These are phyloP conservation scores for Spergularia bocconei DNA, from an alignment of 148 eudicot genomes.

Conservation along the genomic window DNA sequence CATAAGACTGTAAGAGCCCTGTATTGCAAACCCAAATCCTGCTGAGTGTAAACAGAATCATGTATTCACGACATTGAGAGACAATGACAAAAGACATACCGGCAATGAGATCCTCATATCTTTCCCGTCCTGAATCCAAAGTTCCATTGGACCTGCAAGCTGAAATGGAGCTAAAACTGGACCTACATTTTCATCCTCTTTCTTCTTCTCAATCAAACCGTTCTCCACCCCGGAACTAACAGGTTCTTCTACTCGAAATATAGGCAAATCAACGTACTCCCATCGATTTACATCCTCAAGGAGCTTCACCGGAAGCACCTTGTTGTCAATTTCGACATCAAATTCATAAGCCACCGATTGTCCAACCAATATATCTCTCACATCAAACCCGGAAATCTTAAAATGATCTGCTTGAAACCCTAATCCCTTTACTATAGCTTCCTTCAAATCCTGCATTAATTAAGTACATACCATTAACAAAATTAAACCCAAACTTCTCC, in stretches of 20 bases:
- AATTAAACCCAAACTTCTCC: neutral
- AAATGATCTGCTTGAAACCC: conserved; percentile 49
- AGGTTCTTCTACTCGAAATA: conserved; percentile 53
- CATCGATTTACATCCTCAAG: conserved; percentile 82
- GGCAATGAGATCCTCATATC: conserved; percentile 71
- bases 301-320: conserved; percentile 74
- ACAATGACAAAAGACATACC: conserved; percentile 31
- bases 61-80: neutral
- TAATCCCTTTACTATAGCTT: conserved; percentile 46
- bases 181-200: conserved; percentile 28
- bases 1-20: neutral
- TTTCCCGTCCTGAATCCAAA: conserved; percentile 88
- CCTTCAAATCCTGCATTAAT: conserved; percentile 50
- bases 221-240: conserved; percentile 37
- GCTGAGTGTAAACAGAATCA: neutral
- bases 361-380: conserved; percentile 60
- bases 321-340: conserved; percentile 81
- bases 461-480: conserved; percentile 7
- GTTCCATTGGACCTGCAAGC: conserved; percentile 95
- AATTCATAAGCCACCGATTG: conserved; percentile 84
- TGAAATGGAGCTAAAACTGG: conserved; percentile 91
- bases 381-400: conserved; percentile 44
- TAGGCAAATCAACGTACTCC: conserved; percentile 90
- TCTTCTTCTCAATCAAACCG: conserved; percentile 49
- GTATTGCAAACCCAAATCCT: no score